Base-by-base conservation (phyloP, 1,284 basidiomycete genomes). In the Irpex sp. region DNA sequence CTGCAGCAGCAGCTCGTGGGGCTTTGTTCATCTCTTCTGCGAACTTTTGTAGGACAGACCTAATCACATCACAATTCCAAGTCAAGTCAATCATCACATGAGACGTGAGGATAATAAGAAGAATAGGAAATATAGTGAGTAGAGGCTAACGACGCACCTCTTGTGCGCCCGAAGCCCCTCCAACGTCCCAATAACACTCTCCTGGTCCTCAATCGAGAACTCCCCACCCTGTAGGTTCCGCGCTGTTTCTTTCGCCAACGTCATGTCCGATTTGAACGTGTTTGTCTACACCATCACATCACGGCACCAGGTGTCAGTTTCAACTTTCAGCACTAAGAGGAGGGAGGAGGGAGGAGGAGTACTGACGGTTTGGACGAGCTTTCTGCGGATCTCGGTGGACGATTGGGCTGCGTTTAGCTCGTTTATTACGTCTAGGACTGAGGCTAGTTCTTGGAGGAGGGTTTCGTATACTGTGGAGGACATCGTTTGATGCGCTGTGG, bases 151-250 rank as follows among this genome's bases (percentile, higher is more conserved):
- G 33, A 69, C 77, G 50, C 61, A 88, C 88, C 78, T 75, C 74
- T 88, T 90, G 54, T 82, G 79, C 62, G 85, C 80, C 65, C 81
- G 79, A 60, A 90, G 66, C 31, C 74, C 77, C 67, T 85, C 82
- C 13, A 91, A 74, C 84, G 90, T 86, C 47, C 74, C 74, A 56
- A 90, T 85, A 3, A 90, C 78, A 49, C 87, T 83, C 64, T 86
- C 82, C 67, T 91, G 88, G 59, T 90, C 86, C 53, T 82, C 76
- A 57, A 85, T 80, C 47, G 81, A 74, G 57, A 90, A 73, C 68
- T 90, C 88, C 7, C 88, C 89, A 3, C 89, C 89, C 0, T 87
- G 85, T 4, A 91, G 75, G 31, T 76, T 74, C 7, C 68, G 70
- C 0, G 87, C 84, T 50, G 83, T 74, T 4, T 87, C 83, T 68